phyloP scores from a whole-genome alignment of 768 basidiomycete genomes.

The Hebeloma cylindrosporum region DNA sequence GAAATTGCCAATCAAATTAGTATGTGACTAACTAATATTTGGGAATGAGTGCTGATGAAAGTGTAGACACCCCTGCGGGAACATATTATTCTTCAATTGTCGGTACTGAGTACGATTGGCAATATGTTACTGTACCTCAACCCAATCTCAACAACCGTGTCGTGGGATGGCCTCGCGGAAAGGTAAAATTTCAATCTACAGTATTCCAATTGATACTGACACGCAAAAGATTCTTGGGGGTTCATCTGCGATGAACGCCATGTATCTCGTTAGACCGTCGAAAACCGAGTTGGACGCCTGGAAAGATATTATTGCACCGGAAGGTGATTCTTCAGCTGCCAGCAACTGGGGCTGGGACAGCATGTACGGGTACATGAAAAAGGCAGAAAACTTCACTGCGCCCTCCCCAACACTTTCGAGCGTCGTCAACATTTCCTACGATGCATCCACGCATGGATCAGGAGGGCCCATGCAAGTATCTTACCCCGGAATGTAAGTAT shows the following conservation, averaged over 20 bases:
- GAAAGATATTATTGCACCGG: slow-evolving; percentile 35
- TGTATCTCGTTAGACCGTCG: slow-evolving; percentile 56
- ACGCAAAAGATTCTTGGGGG: slow-evolving; percentile 48
- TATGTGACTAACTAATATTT: not conserved
- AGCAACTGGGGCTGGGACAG: slow-evolving; percentile 46
- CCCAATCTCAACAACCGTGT: slow-evolving; percentile 37
- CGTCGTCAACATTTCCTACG: slow-evolving; percentile 42
- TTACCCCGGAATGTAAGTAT: slow-evolving; percentile 49
- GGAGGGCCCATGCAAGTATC: slow-evolving; percentile 43
- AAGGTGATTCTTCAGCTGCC: slow-evolving; percentile 21
- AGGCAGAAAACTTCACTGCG: slow-evolving; percentile 55
- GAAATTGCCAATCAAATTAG: slow-evolving; percentile 12
- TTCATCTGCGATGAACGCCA: slow-evolving; percentile 60
- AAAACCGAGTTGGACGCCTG: slow-evolving; percentile 47
- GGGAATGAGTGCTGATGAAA: not conserved
- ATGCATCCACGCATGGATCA: slow-evolving; percentile 46
- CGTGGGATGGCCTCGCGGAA: slow-evolving; percentile 57
- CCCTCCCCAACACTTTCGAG: slow-evolving; percentile 40
- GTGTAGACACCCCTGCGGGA: slow-evolving; percentile 47
- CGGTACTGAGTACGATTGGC: slow-evolving; percentile 50
- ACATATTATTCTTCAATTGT: slow-evolving; percentile 48
- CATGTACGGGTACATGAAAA: slow-evolving; percentile 46
- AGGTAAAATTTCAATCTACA: slow-evolving; percentile 27
- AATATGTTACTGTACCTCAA: slow-evolving; percentile 44
- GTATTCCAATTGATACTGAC: not conserved